A percentile compares a stretch with the other conserved stretches of the same genome.
phyloP scores from a whole-genome alignment of 1,139 yeast species.

The Debaryomyces robertsiae region DNA sequence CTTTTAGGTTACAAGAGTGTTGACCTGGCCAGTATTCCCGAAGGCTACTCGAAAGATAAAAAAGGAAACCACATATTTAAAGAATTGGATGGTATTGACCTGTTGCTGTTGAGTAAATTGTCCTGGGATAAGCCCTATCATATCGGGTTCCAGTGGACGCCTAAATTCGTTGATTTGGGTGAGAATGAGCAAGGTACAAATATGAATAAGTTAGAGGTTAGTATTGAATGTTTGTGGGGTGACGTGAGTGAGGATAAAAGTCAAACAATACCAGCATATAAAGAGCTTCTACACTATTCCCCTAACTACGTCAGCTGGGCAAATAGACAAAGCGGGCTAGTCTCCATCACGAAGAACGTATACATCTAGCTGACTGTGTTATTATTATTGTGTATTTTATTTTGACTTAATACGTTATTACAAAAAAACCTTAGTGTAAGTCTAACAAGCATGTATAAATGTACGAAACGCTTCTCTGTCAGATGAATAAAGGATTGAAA shows the following conservation, averaged over 20 bases:
- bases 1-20: background rate
- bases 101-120: slow-evolving; percentile 62
- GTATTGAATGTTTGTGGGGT: slow-evolving; percentile 72
- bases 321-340: slow-evolving; percentile 67
- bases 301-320: slow-evolving; percentile 68
- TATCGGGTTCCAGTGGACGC: slow-evolving; percentile 78
- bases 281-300: slow-evolving; percentile 64
- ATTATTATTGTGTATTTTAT: slow-evolving; percentile 32
- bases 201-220: slow-evolving; percentile 50
- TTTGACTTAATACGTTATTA: slow-evolving; percentile 92
- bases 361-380: slow-evolving; percentile 15
- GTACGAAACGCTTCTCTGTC: slow-evolving; percentile 63
- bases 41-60: slow-evolving; percentile 54
- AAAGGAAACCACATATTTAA: slow-evolving; percentile 57
- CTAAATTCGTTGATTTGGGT: slow-evolving; percentile 52
- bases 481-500: too few relatives aligned
- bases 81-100: slow-evolving; percentile 61
- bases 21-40: slow-evolving; percentile 34
- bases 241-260: slow-evolving; percentile 52
- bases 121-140: slow-evolving; percentile 61
- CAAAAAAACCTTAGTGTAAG: too few relatives aligned
- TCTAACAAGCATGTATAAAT: too few relatives aligned
- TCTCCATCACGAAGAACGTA: slow-evolving; percentile 49
- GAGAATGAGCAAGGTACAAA: slow-evolving; percentile 24
- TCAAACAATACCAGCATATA: slow-evolving; percentile 61